phyloP scores from a whole-genome alignment of 345 rosid species.

The Orychophragmus violaceus region DNA sequence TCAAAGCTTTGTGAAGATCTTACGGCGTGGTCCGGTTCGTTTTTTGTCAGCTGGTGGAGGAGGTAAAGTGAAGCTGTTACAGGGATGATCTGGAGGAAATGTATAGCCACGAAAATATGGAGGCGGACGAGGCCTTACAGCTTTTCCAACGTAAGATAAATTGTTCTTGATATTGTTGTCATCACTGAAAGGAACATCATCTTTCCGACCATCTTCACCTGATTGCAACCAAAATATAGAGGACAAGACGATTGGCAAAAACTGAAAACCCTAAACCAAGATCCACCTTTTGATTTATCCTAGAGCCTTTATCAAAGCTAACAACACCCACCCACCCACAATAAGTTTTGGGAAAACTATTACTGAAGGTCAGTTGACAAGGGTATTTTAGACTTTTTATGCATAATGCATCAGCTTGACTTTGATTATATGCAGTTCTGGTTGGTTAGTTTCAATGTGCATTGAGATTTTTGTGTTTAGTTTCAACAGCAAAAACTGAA shows the following conservation, averaged over 20 bases:
- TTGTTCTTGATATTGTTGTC: conserved; percentile 15
- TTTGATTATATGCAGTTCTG: no score
- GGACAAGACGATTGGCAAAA: not conserved
- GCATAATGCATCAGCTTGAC: not conserved
- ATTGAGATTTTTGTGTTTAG: no score
- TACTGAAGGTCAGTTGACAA: no score
- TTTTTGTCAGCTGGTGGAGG: conserved; percentile 89
- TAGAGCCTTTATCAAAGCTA: not conserved
- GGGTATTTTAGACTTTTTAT: not conserved
- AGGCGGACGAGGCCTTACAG: conserved; percentile 50
- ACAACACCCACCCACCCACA: no score
- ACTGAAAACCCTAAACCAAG: not conserved
- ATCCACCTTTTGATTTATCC: not conserved
- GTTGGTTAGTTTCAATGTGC: no score
- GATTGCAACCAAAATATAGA: conserved; percentile 29
- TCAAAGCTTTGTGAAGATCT: conserved; percentile 21
- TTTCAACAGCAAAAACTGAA: no score
- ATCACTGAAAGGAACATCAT: conserved; percentile 25
- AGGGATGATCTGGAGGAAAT: conserved; percentile 81
- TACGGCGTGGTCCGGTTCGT: conserved; percentile 89
- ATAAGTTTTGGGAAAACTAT: no score
- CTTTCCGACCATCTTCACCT: conserved; percentile 41
- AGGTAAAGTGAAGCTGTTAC: conserved; percentile 68
- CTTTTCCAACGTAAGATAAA: not conserved
- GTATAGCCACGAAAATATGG: conserved; percentile 66